Conservation (phyloP, 768 basidiomycete species). For the Mycena capillaripes region DNA sequence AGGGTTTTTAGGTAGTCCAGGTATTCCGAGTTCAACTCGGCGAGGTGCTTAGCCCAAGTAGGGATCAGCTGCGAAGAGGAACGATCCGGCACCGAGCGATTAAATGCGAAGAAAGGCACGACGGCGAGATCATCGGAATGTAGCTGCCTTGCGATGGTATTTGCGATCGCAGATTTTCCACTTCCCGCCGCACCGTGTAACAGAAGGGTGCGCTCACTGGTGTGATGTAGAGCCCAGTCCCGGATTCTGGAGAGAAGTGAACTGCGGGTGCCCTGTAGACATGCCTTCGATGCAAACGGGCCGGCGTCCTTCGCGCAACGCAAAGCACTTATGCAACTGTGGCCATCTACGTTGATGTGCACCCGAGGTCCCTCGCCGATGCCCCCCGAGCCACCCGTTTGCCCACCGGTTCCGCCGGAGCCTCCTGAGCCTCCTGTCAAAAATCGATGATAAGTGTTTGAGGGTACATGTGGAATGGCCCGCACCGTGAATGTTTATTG, state of each 20-base stretch:
- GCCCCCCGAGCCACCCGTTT: too few relatives aligned
- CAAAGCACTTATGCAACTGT: neutral
- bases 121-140: neutral
- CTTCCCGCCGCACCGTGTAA: neutral
- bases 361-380: too few relatives aligned
- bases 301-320: neutral
- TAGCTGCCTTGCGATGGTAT: neutral
- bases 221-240: neutral
- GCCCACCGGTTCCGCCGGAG: too few relatives aligned
- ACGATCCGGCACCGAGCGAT: neutral
- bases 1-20: neutral
- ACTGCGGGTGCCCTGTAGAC: neutral
- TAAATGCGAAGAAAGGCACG: neutral
- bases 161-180: neutral
- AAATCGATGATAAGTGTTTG: too few relatives aligned
- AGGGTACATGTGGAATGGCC: too few relatives aligned
- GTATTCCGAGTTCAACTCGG: neutral
- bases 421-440: too few relatives aligned
- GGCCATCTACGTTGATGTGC: too few relatives aligned
- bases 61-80: conserved; percentile 5
- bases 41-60: conserved; percentile 6
- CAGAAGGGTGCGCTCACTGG: neutral
- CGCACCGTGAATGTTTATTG: too few relatives aligned
- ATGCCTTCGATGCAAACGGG: neutral
- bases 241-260: neutral